Conservation (phyloP, 2,329 filamentous ascomycete genomes). For the Biscogniauxia marginata region DNA sequence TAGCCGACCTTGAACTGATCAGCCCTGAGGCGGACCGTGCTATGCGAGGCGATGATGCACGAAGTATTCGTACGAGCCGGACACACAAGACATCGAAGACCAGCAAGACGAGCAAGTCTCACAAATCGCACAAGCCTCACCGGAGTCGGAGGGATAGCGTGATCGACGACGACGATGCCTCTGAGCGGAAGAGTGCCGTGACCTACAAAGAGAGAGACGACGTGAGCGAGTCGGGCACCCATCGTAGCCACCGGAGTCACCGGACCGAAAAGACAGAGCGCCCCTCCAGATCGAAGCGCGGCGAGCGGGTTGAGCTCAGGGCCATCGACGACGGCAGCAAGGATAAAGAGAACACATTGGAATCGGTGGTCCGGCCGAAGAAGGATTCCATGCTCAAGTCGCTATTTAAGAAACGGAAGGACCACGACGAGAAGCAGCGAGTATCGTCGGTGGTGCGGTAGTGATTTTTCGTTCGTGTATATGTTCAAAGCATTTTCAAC, state of each 20-base stretch:
- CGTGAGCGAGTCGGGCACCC: slow-evolving; percentile 38
- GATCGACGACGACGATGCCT: slow-evolving; percentile 12
- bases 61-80: slow-evolving; percentile 20
- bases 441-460: slow-evolving; percentile 13
- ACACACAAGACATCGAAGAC: slow-evolving; percentile 32
- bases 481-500: neutral
- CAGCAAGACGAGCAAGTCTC: slow-evolving; percentile 30
- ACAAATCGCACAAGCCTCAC: slow-evolving; percentile 27
- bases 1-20: slow-evolving; percentile 56
- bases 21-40: slow-evolving; percentile 53
- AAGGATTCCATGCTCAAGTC: slow-evolving; percentile 57
- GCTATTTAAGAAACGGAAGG: slow-evolving; percentile 57
- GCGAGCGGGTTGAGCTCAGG: slow-evolving; percentile 26
- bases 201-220: slow-evolving; percentile 20
- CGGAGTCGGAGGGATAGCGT: slow-evolving; percentile 18
- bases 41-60: slow-evolving; percentile 30
- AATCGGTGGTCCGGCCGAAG: slow-evolving; percentile 43
- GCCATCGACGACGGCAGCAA: slow-evolving; percentile 36
- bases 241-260: slow-evolving; percentile 33
- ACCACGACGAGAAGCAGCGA: slow-evolving; percentile 27
- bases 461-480: neutral
- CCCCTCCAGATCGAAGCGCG: slow-evolving; percentile 31
- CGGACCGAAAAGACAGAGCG: slow-evolving; percentile 37
- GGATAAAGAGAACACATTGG: slow-evolving; percentile 36
- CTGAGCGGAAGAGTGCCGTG: slow-evolving; percentile 30